A percentile compares a stretch with the other conserved stretches of the same genome.
phyloP scores from a whole-genome alignment of 371 early-diverging fungal genomes.

The Apophysomyces trapeziformis region DNA sequence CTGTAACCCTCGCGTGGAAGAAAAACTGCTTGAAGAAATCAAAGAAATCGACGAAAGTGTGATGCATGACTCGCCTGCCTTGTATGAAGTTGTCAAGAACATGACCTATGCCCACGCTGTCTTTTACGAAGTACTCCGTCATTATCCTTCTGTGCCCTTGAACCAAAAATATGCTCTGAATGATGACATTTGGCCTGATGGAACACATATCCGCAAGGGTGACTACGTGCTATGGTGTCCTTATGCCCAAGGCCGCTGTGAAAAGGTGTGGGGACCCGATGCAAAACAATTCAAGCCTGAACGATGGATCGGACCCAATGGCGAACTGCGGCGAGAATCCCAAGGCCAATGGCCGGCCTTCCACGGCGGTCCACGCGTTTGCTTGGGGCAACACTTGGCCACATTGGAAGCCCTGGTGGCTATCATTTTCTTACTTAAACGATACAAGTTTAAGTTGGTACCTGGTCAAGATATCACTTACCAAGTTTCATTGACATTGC shows the following conservation, averaged over 20 bases:
- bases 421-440: constrained; percentile 48
- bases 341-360: constrained; percentile 49
- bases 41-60: constrained; percentile 42
- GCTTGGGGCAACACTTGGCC: constrained; percentile 54
- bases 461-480: constrained; percentile 48
- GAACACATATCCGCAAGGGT: constrained; percentile 60
- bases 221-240: constrained; percentile 53
- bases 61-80: constrained; percentile 30
- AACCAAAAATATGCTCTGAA: constrained; percentile 66
- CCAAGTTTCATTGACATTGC: constrained; percentile 49
- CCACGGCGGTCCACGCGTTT: constrained; percentile 57
- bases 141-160: constrained; percentile 74
- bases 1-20: constrained; percentile 52
- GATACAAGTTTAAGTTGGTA: constrained; percentile 49
- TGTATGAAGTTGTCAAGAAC: constrained; percentile 52
- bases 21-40: constrained; percentile 62
- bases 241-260: constrained; percentile 56
- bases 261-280: constrained; percentile 62
- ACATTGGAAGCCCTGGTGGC: constrained; percentile 59
- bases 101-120: constrained; percentile 64
- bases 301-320: constrained; percentile 51
- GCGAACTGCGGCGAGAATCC: constrained; percentile 33
- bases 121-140: constrained; percentile 70
- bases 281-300: constrained; percentile 64
- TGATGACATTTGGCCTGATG: constrained; percentile 74